phyloP scores from a whole-genome alignment of 495 filamentous ascomycete genomes.

The Penicillium cataractarum region DNA sequence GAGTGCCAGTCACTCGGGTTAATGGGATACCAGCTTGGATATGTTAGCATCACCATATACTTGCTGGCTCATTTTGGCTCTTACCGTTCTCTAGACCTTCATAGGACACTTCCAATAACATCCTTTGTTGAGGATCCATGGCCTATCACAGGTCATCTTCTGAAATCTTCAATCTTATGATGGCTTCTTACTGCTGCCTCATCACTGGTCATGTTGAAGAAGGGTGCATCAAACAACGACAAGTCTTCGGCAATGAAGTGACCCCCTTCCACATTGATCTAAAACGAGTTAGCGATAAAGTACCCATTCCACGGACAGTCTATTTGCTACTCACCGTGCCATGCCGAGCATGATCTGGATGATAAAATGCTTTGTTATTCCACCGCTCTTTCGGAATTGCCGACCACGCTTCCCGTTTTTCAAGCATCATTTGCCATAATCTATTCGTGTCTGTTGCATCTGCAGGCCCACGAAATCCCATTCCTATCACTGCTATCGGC shows the following conservation, averaged over 20 bases:
- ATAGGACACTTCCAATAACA: constrained; percentile 63
- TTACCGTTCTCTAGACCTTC: constrained; percentile 57
- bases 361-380: constrained; percentile 57
- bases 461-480: constrained; percentile 63
- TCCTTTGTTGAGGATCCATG: constrained; percentile 54
- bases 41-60: neutral
- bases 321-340: constrained; percentile 19
- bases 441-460: constrained; percentile 52
- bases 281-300: neutral
- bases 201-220: constrained; percentile 59
- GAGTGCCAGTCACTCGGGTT: constrained; percentile 43
- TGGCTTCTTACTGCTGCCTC: constrained; percentile 50
- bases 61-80: neutral
- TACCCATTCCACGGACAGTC: neutral
- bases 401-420: constrained; percentile 53
- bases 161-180: neutral
- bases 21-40: constrained; percentile 34
- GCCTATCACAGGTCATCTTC: constrained; percentile 5
- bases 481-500: constrained; percentile 67
- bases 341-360: constrained; percentile 48
- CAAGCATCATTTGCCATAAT: constrained; percentile 59
- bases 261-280: constrained; percentile 38
- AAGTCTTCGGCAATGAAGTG: constrained; percentile 57
- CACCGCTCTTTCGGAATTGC: constrained; percentile 54
- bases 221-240: constrained; percentile 58